Evolutionary conservation across 1,284 basidiomycete genomes (phyloP), one percentile per base, ranked within the genome.

Genomic region (Melampsora medusae): DNA sequence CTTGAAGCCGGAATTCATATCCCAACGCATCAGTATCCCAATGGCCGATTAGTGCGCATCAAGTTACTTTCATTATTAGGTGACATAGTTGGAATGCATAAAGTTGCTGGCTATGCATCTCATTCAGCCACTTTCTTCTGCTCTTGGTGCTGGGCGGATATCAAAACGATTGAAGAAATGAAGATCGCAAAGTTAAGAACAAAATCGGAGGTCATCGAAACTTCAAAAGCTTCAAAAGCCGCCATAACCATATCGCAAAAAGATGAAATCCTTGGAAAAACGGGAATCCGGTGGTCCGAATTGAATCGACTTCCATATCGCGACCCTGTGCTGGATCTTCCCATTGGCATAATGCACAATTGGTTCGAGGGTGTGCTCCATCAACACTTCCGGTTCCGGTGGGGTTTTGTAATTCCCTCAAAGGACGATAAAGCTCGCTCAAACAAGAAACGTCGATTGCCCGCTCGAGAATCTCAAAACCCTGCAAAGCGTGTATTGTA

Each of bases 31-130:
- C 69, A 71, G 42, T 17, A 48, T 22, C 69, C 69, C 14, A 42
- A 61, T 7, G 59, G 59, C 17, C 60, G 59, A n/a, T 33, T 62
- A 7, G 56, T 71, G 22, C 31, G 46, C 4, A 59, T 62, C 17
- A 71, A 71, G 28, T n/a, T 71, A 33, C 59, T 62, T 2, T 46
- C 33, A 9, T n/a, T 71, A 9, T 22, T 71, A 60, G 69, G 69
- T n/a, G 69, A 71, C 22, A 31, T 71, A 28, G 28, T 71, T 48
- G 69, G 28, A 4, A 71, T 56, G 35, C 33, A 71, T 14, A 71
- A 71, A 22, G 69, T 48, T 22, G 69, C 69, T 16, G 69, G 69
- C 12, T 71, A 60, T 62, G 46, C 69, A 3, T 28, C 56, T 19
- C 69, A 71, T 17, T 61, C 56, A 0, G 69, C 59, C 4, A 61